These are phyloP conservation scores for Magnaporthiopsis poae DNA, from an alignment of 2,329 filamentous ascomycete species.

Conservation along the genomic window DNA sequence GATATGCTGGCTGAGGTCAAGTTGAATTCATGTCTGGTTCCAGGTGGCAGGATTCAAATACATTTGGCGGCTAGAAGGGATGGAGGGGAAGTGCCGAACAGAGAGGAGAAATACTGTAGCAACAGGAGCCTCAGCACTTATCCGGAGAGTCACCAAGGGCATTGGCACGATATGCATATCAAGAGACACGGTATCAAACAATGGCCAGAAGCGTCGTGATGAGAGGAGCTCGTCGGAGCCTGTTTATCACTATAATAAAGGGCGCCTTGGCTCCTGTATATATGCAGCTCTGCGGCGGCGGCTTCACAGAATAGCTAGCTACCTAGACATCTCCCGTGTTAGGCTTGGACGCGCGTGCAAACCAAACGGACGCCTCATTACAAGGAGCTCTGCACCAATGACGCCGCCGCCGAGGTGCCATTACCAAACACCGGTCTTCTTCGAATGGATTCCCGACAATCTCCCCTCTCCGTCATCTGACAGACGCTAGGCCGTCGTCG, in stretches of 20 bases:
- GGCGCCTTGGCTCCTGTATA: no score
- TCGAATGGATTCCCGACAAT: background rate
- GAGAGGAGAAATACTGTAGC: no score
- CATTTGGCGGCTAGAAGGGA: background rate
- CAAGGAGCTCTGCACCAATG: no score
- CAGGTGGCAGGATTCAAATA: background rate
- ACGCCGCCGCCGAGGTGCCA: background rate
- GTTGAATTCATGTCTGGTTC: background rate
- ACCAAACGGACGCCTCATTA: background rate
- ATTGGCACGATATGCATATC: background rate
- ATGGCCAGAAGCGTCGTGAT: background rate
- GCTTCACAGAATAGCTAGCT: no score
- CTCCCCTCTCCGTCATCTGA: background rate
- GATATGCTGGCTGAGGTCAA: background rate
- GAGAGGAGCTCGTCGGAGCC: conserved; percentile 1
- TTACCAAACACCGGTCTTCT: background rate
- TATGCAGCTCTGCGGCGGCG: no score
- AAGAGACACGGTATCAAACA: no score
- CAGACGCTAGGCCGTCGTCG: background rate
- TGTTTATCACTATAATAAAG: background rate
- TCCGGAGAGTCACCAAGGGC: no score
- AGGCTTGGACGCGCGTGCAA: no score
- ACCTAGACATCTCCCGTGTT: no score
- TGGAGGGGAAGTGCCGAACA: no score
- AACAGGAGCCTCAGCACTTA: background rate